Conservation (phyloP, 257 asterid species). For the Solanum stenotomum region DNA sequence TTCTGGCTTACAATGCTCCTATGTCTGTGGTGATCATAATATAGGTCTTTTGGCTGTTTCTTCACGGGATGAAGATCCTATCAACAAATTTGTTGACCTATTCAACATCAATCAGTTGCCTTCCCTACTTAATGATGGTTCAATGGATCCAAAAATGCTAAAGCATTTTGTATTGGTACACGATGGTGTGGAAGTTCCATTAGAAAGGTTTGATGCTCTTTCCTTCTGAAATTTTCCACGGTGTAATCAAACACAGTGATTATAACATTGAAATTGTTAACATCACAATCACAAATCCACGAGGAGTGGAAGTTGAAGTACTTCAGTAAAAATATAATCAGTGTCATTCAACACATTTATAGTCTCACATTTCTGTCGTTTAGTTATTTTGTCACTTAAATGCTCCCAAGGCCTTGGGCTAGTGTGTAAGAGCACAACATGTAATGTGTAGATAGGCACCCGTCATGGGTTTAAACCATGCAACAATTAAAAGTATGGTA, state of each 20-base stretch:
- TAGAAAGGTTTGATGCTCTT: slow-evolving; percentile 52
- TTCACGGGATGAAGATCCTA: slow-evolving; percentile 72
- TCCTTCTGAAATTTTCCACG: background rate
- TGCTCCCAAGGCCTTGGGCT: background rate
- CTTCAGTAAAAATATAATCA: background rate
- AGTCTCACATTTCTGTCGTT: background rate
- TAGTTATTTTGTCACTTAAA: background rate
- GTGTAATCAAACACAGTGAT: background rate
- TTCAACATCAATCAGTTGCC: slow-evolving; percentile 77
- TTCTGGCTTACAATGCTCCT: slow-evolving; percentile 19
- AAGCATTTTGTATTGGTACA: slow-evolving; percentile 84
- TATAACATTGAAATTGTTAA: background rate
- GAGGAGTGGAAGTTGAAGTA: background rate
- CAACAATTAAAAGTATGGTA: background rate
- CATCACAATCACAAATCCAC: background rate
- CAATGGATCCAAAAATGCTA: slow-evolving; percentile 93
- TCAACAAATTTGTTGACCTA: slow-evolving; percentile 73
- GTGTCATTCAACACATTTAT: background rate
- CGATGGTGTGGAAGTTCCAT: slow-evolving; percentile 52
- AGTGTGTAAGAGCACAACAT: background rate
- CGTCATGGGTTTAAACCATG: background rate
- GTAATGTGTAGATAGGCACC: background rate
- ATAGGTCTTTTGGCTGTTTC: slow-evolving; percentile 93
- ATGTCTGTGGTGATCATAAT: slow-evolving; percentile 6
- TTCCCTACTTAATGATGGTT: slow-evolving; percentile 76